Base-by-base conservation (phyloP, 768 basidiomycete genomes). In the Tulasnella sp. region DNA sequence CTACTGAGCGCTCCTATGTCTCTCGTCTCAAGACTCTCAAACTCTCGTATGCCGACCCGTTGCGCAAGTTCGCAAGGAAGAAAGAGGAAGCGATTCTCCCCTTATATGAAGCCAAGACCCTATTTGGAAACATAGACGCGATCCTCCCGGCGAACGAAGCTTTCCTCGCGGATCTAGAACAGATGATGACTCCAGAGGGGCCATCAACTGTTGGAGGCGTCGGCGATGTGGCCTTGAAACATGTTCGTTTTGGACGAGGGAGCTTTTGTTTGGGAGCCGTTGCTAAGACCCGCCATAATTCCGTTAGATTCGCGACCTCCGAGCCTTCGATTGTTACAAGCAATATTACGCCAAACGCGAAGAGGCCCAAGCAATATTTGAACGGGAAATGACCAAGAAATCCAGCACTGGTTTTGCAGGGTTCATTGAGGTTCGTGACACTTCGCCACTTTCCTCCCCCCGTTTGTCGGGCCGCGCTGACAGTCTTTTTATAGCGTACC, bases 81-180 rank as follows among this genome's bases (percentile, higher is more conserved):
- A 94, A 94, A 84, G 92, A 93, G 81, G 96, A 94, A 0, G 92
- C 94, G 48, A 95, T 99, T 83, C 90, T 99, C 72, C 93, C 94
- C 0, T 86, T 91, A 31, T 98, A 97, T 85, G 94, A 98, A 85
- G 97, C 97, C 46, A 96, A 94, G 82, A 94, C 91, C 1, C 89
- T 99, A 34, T 99, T 99, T 83, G 95, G 95, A 78, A 99, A 99
- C 86, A 90, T 98, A 76, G 97, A 98, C 85, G 92, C 91, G 76
- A 89, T 99, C 31, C 86, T 98, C 3, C 92, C 92, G 1, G 94
- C 95, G n/a, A 96, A 98, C 83, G 93, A 95, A 83, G 91, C 92
- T 0, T 97, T 99, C 85, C 87, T 98, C 50, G 85, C 86, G 1
- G 95, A 97, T 84, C 87, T 99, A 46, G 95, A 97, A 85, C 91